A percentile compares a stretch with the other conserved stretches of the same genome.
These are phyloP conservation scores for Daedalea quercina DNA, from an alignment of 768 basidiomycete species.

Conservation along the genomic window DNA sequence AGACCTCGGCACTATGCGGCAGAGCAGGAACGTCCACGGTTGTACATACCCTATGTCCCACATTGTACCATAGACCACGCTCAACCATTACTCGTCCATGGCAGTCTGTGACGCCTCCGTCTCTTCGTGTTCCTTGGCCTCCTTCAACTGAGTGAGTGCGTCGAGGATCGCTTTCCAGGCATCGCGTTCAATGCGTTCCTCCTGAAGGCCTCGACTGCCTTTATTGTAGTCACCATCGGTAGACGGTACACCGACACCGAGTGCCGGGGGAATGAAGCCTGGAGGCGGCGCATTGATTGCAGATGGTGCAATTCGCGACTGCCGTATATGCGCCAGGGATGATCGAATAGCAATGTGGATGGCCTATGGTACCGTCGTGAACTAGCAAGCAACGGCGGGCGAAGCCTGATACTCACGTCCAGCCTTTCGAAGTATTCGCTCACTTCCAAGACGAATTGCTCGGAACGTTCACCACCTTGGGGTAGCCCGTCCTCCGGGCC, in stretches of 20 bases:
- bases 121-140: slow-evolving; percentile 27
- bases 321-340: slow-evolving; percentile 73
- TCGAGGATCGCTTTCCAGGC: slow-evolving; percentile 73
- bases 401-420: slow-evolving; percentile 51
- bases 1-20: slow-evolving; percentile 10
- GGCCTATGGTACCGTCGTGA: slow-evolving; percentile 33
- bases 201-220: slow-evolving; percentile 56
- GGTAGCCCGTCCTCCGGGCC: slow-evolving; percentile 59
- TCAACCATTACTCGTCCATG: neutral
- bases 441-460: slow-evolving; percentile 80
- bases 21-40: neutral
- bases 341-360: slow-evolving; percentile 74
- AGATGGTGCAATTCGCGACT: slow-evolving; percentile 80
- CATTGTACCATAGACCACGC: neutral
- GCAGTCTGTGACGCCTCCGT: neutral
- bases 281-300: slow-evolving; percentile 76
- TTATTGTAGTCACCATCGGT: slow-evolving; percentile 23
- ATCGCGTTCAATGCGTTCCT: slow-evolving; percentile 68
- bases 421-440: slow-evolving; percentile 82
- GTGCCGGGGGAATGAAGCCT: slow-evolving; percentile 68
- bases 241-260: slow-evolving; percentile 67
- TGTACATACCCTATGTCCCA: slow-evolving; percentile 5
- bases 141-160: slow-evolving; percentile 59
- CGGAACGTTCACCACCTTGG: slow-evolving; percentile 76
- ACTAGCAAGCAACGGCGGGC: neutral